Evolutionary conservation across 2,329 filamentous ascomycete species (phyloP).

Genomic region (Xylaria sp.): DNA sequence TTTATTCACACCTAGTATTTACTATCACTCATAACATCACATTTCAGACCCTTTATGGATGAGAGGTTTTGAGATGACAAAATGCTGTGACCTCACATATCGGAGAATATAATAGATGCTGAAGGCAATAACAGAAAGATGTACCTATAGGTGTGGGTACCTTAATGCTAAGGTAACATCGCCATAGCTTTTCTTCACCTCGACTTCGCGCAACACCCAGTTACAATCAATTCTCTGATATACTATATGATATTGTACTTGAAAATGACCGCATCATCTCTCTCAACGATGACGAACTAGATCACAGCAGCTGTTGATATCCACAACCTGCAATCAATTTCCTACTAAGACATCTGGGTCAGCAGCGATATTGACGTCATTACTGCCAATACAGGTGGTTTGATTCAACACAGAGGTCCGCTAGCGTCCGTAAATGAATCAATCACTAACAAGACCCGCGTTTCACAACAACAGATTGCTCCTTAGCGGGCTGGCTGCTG

Average conservation of each 20-base stretch:
- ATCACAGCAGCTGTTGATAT: no score
- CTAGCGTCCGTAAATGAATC: conserved; percentile 23
- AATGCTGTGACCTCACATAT: no score
- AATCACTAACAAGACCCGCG: not conserved
- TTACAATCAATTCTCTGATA: not conserved
- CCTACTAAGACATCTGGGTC: not conserved
- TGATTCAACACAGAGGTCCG: not conserved
- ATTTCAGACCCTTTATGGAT: no score
- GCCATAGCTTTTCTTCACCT: not conserved
- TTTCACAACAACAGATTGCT: not conserved
- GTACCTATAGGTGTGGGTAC: no score
- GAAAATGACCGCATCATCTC: not conserved
- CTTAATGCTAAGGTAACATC: no score
- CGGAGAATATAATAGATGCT: no score
- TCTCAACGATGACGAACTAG: not conserved
- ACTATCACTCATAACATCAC: no score
- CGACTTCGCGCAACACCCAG: not conserved
- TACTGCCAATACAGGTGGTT: not conserved
- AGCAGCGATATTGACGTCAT: conserved; percentile 26
- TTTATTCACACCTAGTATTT: no score
- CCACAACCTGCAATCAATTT: not conserved
- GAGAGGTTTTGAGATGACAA: no score
- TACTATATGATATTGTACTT: not conserved
- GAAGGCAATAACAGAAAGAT: no score
- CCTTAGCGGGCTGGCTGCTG: not conserved